Percentiles rank a stretch among this genome's conserved stretches.
These are phyloP conservation scores for Cnidoscolus chayamansa DNA, from an alignment of 441 rosid species.

Conservation along the genomic window DNA sequence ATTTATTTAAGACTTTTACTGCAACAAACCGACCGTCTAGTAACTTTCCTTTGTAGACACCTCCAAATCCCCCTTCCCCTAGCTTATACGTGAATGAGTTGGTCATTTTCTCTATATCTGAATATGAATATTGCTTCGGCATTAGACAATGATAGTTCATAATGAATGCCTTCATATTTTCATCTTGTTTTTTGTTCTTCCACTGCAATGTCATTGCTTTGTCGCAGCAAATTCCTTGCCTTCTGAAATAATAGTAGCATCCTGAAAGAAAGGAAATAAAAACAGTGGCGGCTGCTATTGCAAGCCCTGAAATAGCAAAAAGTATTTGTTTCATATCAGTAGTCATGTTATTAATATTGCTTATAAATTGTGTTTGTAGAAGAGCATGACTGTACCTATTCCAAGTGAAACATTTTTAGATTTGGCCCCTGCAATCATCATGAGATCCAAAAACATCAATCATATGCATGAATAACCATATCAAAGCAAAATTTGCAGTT, in stretches of 20 bases:
- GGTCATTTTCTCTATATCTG: slow-evolving; percentile 9
- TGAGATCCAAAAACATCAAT: background rate
- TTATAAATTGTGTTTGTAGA: background rate
- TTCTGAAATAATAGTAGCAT: background rate
- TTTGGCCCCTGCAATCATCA: background rate
- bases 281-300: background rate
- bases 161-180: background rate
- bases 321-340: background rate
- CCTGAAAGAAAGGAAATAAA: too few relatives aligned
- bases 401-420: background rate
- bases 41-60: background rate
- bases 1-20: background rate
- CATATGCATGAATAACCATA: too few relatives aligned
- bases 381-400: background rate
- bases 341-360: too few relatives aligned
- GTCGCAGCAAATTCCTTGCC: background rate
- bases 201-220: background rate
- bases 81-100: background rate
- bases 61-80: slow-evolving; percentile 8
- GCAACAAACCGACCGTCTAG: background rate
- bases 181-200: background rate
- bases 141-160: background rate
- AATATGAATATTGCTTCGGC: slow-evolving; percentile 2
- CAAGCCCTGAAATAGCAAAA: background rate
- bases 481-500: too few relatives aligned